phyloP scores from a whole-genome alignment of 331 rosid genomes.

The Malus hybrid region DNA sequence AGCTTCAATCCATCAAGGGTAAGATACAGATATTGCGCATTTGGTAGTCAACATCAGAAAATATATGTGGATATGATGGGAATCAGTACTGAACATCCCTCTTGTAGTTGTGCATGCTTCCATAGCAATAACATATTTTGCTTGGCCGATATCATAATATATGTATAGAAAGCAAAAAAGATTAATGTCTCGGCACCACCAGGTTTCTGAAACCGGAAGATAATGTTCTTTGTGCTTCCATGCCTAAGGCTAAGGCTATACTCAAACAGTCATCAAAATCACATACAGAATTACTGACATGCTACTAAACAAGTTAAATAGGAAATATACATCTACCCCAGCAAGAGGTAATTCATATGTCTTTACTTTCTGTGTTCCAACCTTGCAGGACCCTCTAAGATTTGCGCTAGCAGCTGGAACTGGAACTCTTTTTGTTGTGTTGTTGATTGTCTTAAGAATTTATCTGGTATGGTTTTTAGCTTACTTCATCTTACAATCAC shows the following conservation, averaged over 20 bases:
- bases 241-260: background rate
- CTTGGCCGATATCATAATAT: too few relatives aligned
- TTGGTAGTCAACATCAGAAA: background rate
- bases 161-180: background rate
- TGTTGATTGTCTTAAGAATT: conserved; percentile 71
- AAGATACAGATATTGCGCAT: conserved; percentile 15
- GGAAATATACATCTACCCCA: background rate
- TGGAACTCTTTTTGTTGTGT: conserved; percentile 91
- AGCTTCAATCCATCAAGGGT: conserved; percentile 93
- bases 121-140: too few relatives aligned
- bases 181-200: background rate
- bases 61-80: background rate
- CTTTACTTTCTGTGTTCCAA: background rate
- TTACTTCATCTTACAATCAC: conserved; percentile 6
- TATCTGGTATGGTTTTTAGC: conserved; percentile 54
- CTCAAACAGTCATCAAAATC: background rate
- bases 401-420: conserved; percentile 93
- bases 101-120: too few relatives aligned
- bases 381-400: conserved; percentile 81
- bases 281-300: background rate
- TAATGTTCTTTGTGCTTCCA: background rate
- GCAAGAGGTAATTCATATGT: background rate
- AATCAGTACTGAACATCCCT: too few relatives aligned
- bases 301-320: background rate
- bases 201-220: background rate